A percentile compares a stretch with the other conserved stretches of the same genome.
Conservation (phyloP, 768 basidiomycete species). For the Agaricus sinodeliciosus region DNA sequence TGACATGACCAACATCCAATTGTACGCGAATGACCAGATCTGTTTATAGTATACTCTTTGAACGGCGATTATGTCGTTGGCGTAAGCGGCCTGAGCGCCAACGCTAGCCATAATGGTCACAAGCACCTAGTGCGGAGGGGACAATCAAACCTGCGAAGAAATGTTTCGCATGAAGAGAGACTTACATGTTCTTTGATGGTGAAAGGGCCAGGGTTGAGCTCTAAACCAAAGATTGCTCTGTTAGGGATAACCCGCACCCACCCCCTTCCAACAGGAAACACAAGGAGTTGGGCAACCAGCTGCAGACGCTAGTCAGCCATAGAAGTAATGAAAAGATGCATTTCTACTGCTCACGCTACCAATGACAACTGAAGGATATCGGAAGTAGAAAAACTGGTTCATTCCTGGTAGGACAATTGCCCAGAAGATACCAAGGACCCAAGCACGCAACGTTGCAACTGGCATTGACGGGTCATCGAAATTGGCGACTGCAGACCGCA, state of each 20-base stretch:
- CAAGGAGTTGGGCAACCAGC: conserved; percentile 66
- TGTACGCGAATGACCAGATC: conserved; percentile 43
- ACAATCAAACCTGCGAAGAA: conserved; percentile 10
- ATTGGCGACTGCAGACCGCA: conserved; percentile 70
- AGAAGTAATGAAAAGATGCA: conserved; percentile 11
- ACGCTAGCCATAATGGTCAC: conserved; percentile 62
- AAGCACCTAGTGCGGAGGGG: conserved; percentile 34
- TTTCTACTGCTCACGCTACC: conserved; percentile 31
- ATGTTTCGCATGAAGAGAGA: conserved; percentile 9
- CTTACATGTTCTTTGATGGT: conserved; percentile 59
- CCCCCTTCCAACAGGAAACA: conserved; percentile 60
- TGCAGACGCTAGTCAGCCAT: conserved; percentile 16
- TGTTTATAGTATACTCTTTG: conserved; percentile 66
- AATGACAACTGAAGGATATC: conserved; percentile 60
- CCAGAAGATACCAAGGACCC: conserved; percentile 52
- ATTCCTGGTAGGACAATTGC: conserved; percentile 60
- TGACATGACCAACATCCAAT: conserved; percentile 62
- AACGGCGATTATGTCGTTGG: conserved; percentile 70
- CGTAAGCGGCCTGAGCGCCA: conserved; percentile 50
- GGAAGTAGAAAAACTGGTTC: conserved; percentile 76
- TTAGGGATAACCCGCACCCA: conserved; percentile 59
- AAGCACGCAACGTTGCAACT: conserved; percentile 49
- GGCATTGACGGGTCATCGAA: conserved; percentile 66
- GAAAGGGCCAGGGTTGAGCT: conserved; percentile 70
- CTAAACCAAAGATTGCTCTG: conserved; percentile 47